phyloP scores from a whole-genome alignment of 768 basidiomycete species.

The Auricularia sp. region DNA sequence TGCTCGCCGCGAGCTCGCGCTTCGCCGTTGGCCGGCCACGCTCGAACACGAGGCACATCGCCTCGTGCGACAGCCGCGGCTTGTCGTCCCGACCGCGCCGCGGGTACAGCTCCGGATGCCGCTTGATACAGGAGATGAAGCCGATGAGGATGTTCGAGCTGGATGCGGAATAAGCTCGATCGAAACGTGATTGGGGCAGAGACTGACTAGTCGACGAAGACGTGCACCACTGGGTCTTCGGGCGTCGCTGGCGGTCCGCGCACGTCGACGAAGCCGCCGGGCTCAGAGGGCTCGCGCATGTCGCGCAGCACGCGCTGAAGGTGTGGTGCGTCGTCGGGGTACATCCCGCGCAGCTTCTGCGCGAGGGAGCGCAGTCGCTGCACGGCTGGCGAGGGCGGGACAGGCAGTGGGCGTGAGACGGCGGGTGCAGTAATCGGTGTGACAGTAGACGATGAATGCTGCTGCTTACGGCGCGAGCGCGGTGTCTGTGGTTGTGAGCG shows the following conservation, averaged over 20 bases:
- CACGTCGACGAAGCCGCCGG: background rate
- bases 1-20: conserved; percentile 70
- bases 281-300: conserved; percentile 4
- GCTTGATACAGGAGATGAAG: conserved; percentile 58
- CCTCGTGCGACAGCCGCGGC: conserved; percentile 61
- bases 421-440: background rate
- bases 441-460: background rate
- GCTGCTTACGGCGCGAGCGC: background rate
- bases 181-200: background rate
- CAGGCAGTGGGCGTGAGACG: conserved; percentile 9
- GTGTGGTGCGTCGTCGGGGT: conserved; percentile 37
- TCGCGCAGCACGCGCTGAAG: conserved; percentile 21
- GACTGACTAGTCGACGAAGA: conserved; percentile 38
- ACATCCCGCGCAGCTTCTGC: conserved; percentile 43
- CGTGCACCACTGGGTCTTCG: conserved; percentile 25
- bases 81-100: conserved; percentile 21
- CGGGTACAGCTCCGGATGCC: conserved; percentile 31
- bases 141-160: conserved; percentile 88
- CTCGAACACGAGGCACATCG: conserved; percentile 69
- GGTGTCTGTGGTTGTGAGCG: background rate
- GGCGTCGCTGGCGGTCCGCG: background rate
- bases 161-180: conserved; percentile 2
- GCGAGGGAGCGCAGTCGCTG: conserved; percentile 45
- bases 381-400: conserved; percentile 36
- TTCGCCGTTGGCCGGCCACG: conserved; percentile 67